Percentiles rank a stretch among this genome's conserved stretches.
phyloP scores from a whole-genome alignment of 2,329 filamentous ascomycete species.

The Colletotrichum sp. region DNA sequence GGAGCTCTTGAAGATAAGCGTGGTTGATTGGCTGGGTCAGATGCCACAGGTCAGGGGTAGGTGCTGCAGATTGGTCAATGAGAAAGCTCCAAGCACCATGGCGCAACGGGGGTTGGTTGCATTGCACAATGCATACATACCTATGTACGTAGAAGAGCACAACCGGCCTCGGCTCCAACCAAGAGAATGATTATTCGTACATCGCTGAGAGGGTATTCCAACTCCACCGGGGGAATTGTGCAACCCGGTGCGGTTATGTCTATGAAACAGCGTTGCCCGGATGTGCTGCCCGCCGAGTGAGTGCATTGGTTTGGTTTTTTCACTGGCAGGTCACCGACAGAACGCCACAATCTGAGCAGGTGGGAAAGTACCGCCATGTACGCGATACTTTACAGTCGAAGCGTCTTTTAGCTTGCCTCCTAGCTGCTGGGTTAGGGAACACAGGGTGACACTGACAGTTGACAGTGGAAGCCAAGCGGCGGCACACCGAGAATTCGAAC shows the following conservation, averaged over 20 bases:
- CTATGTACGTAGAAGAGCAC: neutral
- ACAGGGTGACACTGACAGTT: neutral
- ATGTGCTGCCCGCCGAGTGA: neutral
- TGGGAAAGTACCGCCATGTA: neutral
- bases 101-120: neutral
- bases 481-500: neutral
- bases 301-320: neutral
- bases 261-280: neutral
- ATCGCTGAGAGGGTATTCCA: neutral
- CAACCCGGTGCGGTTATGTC: neutral
- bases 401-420: neutral
- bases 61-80: constrained; percentile 6
- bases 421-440: constrained; percentile 2
- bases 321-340: neutral
- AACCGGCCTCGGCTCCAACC: neutral
- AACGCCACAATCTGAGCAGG: neutral
- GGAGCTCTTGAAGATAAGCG: neutral
- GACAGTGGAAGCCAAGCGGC: neutral
- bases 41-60: neutral
- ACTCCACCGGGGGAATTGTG: neutral
- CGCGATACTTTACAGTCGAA: neutral
- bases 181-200: neutral
- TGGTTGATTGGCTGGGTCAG: neutral
- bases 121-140: neutral
- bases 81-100: neutral